Base-by-base conservation (phyloP, 106 monocot species). In the Platanthera zijinensis region DNA sequence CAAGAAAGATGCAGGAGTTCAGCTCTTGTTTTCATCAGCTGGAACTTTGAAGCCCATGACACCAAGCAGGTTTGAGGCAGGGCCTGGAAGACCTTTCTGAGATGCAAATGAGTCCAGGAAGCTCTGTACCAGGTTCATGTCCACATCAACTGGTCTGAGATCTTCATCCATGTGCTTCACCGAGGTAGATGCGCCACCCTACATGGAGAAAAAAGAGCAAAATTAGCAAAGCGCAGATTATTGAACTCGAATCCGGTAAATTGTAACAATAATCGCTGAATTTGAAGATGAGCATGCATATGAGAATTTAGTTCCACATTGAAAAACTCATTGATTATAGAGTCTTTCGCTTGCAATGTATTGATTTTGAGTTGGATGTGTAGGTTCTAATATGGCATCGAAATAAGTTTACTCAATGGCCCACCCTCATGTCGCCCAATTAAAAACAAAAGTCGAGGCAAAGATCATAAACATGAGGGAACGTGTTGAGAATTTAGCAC, bases 71-170 rank as follows among this genome's bases (percentile, higher is more conserved):
- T 94, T 99, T 19, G 99, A 99, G 76, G 99, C 90, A 39, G 99
- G 99, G 25, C 99, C 99, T 3, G 99, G 90, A 75, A 99, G 99
- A 57, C 99, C 99, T 87, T 92, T 85, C 79, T 99, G 94, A 56
- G 92, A 92, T 73, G 92, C 84, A 67, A 84, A 94, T 5, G 99
- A 99, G 13, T 99, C 94, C 7, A 99, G 85, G n/a, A 99, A 75
- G 74, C 87, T 91, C 68, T 94, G 82, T 48, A 99, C 85, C 10
- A 99, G 88, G 80, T 99, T 99, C 8, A 86, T 48, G 78, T 99
- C 94, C 57, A 99, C 88, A 83, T 99, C 94, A 52, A 99, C 84
- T 45, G 99, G 88, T 6, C 88, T 80, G 30, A 94, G 64, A 66
- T 90, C 93, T 77, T 86, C 84, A 63, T 86, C 81, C 19, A 57